Evolutionary conservation across 140 eudicot genomes (phyloP), one percentile per base, ranked within the genome.

Genomic region (Stevia rebaudiana): DNA sequence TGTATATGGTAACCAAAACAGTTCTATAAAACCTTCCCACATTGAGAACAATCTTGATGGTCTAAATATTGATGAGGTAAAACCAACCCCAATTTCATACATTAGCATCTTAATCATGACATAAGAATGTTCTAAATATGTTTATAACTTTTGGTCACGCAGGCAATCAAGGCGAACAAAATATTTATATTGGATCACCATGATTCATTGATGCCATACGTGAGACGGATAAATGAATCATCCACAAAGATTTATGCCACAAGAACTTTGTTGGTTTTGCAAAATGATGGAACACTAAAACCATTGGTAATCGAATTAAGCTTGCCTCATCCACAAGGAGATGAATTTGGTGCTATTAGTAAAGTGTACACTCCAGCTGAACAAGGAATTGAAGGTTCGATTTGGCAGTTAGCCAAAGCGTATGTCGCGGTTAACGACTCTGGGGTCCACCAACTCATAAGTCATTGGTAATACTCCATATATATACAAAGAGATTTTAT

Each of bases 181-280:
- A 69, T 90, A 58, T 90, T 73, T 83, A 87, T 87, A 61, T 67
- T 87, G 68, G 85, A 90, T 68, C 94, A 90, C 61, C 97, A 86
- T 43, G 97, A 90, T 70, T 17, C 73, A 9, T 22, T 86, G 28
- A 82, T 86, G 82, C 97, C 97, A 13, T 84, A 79, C 41, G 69
- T 90, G 56, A 80, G 83, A 39, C 67, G 72, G 57, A 90, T 90
- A 67, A 90, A 87, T 80, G 70, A 76, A n/a, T 84, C 95, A 24
- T 37, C 80, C 17, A 75, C 83, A 55, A 83, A 83, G 73, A 81
- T 76, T 5, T 89, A 89, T 39, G 97, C 97, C 41, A 83, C 73
- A 17, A 57, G 94, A 65, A 85, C 88, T 4, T 35, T 85, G 42
- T 79, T 85, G 42, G 77, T 73, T 44, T 59, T 79, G 68, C 49